phyloP scores from a whole-genome alignment of 805 yeast genomes.

The Kuraishia piskuri region DNA sequence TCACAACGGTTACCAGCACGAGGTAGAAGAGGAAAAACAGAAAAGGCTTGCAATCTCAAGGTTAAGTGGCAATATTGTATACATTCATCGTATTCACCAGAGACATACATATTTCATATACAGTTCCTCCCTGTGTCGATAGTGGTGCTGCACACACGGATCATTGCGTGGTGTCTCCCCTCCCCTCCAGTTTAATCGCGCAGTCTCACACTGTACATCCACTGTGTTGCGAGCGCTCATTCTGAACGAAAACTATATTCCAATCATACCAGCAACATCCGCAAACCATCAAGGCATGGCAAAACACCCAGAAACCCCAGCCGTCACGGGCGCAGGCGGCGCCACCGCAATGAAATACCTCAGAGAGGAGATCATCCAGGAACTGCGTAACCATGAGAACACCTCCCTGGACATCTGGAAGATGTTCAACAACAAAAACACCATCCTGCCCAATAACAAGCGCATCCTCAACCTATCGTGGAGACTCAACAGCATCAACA shows the following conservation, averaged over 20 bases:
- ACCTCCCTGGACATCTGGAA: constrained; percentile 25
- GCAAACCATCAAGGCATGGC: not conserved
- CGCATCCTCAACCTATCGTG: constrained; percentile 26
- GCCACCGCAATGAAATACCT: constrained; percentile 5
- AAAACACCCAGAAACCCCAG: not conserved
- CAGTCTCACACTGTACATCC: no score
- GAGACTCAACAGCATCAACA: constrained; percentile 24
- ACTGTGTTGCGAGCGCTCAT: no score
- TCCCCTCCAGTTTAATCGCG: not conserved
- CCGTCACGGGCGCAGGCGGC: not conserved
- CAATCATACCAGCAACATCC: not conserved
- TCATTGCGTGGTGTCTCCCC: not conserved
- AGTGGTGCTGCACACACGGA: no score
- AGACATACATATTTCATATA: no score
- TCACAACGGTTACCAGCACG: no score
- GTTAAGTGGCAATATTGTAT: no score
- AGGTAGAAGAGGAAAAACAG: no score
- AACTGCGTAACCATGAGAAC: constrained; percentile 16
- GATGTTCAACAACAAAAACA: constrained; percentile 26
- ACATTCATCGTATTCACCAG: no score
- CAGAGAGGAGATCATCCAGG: constrained; percentile 20
- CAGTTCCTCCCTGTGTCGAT: no score
- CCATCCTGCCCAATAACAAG: constrained; percentile 23
- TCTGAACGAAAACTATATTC: no score
- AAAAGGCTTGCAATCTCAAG: no score